Evolutionary conservation across 2,329 filamentous ascomycete genomes (phyloP), one percentile per base, ranked within the genome.

Genomic region (Emergomyces pasteurianus): DNA sequence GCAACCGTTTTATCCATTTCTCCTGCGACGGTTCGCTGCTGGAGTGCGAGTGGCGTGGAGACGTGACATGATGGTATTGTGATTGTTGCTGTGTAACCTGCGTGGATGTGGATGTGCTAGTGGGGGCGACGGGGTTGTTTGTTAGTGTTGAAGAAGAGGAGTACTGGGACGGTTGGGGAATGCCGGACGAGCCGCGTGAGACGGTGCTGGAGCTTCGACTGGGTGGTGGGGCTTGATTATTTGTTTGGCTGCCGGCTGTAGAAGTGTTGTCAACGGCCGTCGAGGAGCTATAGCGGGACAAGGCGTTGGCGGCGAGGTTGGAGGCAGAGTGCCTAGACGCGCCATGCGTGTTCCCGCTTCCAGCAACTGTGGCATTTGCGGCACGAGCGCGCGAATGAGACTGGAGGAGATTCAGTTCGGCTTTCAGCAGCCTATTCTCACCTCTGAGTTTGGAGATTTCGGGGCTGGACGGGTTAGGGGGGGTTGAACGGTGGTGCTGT

Each of bases 1-100:
- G 85, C 40, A 97, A 79, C 7, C 94, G 80, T 64, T 95, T 83
- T 65, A 95, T 85, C 90, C 90, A 96, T 66, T 88, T 84, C 65
- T 89, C 86, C 67, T 92, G 87, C 46, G 79, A 68, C 10, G 65
- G 65, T n/a, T 75, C 71, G 64, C 64, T 68, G 38, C 61, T 34
- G 14, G 64, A 56, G n/a, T 58, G 58, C 16, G 54, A 58, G 18
- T 61, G 49, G 16, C 16, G 50, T 46, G 18, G 36, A n/a, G 54
- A 43, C 7, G 38, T 31, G 40, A 38, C 31, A 3, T 54, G 38
- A 31, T 40, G 60, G 55, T 34, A 60, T 62, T 47, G 47, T 49
- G 54, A 52, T 36, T 55, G 47, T 18, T 50, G 42, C 58, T 54
- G 43, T 2, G 58, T 23, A 16, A 54, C 23, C 18, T 58, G 47